Evolutionary conservation across 257 asterid genomes (phyloP).

Genomic region (Verbascum thapsus): DNA sequence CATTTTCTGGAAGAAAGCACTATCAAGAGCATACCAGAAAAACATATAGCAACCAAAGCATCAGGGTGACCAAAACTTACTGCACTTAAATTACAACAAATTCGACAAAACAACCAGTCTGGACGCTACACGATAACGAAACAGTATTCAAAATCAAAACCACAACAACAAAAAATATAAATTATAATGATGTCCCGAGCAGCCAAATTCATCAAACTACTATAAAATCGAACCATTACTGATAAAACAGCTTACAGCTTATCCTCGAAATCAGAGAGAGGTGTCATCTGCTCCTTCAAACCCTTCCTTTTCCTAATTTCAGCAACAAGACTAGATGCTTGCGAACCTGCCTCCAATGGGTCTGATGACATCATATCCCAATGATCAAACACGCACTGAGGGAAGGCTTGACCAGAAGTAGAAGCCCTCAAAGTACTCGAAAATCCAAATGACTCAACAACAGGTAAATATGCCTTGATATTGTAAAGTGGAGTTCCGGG

Average conservation of each 20-base stretch:
- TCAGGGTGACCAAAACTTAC: too few relatives aligned
- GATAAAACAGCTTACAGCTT: conserved; percentile 34
- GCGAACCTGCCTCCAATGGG: conserved; percentile 45
- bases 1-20: too few relatives aligned
- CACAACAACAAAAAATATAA: too few relatives aligned
- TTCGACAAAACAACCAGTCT: too few relatives aligned
- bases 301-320: conserved; percentile 52
- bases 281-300: conserved; percentile 55
- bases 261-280: conserved; percentile 48
- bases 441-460: conserved; percentile 49
- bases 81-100: too few relatives aligned
- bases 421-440: conserved; percentile 49
- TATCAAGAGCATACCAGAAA: too few relatives aligned
- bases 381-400: conserved; percentile 51
- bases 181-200: too few relatives aligned
- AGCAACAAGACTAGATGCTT: conserved; percentile 37
- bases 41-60: too few relatives aligned
- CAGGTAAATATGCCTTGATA: conserved; percentile 48
- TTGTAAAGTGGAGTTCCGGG: conserved; percentile 49
- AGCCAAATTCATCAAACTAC: background rate
- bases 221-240: too few relatives aligned
- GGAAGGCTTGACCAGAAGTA: conserved; percentile 52
- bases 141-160: too few relatives aligned
- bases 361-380: conserved; percentile 55
- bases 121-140: too few relatives aligned